Conservation (phyloP, 2,329 filamentous ascomycete genomes). For the Pseudopyricularia cyperi region DNA sequence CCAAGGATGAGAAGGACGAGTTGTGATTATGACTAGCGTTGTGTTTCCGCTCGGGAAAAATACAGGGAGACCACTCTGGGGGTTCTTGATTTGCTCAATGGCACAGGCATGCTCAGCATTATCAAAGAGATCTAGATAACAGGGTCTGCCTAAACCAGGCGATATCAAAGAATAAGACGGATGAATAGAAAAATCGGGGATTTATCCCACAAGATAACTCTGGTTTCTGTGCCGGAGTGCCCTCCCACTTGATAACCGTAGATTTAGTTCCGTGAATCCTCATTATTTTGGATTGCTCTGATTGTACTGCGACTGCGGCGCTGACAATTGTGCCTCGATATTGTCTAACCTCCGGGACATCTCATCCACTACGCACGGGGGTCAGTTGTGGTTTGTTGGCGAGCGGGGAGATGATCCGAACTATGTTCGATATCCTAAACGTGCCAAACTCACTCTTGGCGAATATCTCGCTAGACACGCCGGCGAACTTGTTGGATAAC, state of each 20-base stretch:
- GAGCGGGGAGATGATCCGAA: background rate
- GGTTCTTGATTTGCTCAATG: background rate
- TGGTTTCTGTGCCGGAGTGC: background rate
- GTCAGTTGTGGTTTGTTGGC: background rate
- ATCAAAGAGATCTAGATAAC: background rate
- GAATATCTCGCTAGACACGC: conserved; percentile 75
- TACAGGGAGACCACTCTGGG: background rate
- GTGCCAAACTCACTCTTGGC: conserved; percentile 60
- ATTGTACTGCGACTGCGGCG: conserved; percentile 33
- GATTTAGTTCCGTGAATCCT: background rate
- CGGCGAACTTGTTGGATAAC: conserved; percentile 72
- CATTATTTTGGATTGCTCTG: background rate
- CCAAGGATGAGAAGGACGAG: conserved; percentile 52
- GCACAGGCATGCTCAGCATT: background rate
- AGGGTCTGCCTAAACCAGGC: background rate
- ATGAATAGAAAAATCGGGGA: background rate
- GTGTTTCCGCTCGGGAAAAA: background rate
- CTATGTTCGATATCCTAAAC: background rate
- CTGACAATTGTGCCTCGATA: conserved; percentile 60
- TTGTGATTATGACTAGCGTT: conserved; percentile 32
- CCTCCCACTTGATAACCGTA: background rate
- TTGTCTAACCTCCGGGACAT: conserved; percentile 81
- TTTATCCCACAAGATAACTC: background rate
- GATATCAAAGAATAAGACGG: background rate
- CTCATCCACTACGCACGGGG: conserved; percentile 60